Percentiles rank a stretch among this genome's conserved stretches.
Evolutionary conservation across 805 yeast species (phyloP).

Genomic region (Kockiozyma suomiensis): DNA sequence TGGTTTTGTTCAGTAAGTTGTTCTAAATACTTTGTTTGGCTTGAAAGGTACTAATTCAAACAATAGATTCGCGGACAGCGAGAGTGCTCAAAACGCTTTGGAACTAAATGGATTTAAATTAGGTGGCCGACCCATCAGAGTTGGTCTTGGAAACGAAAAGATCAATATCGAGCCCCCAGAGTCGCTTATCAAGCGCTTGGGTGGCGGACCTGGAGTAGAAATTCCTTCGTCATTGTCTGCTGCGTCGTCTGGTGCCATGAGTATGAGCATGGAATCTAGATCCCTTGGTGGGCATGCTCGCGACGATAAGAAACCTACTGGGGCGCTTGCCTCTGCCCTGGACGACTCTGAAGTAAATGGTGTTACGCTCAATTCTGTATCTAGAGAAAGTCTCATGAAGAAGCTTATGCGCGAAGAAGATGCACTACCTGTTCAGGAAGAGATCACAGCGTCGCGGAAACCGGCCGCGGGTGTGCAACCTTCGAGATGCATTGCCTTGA

Average conservation of each 20-base stretch:
- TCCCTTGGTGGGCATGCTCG: constrained; percentile 18
- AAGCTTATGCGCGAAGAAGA: constrained; percentile 42
- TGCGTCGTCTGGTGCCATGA: constrained; percentile 1
- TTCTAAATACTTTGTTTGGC: constrained; percentile 4
- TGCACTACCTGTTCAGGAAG: constrained; percentile 22
- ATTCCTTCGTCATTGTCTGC: constrained; percentile 7
- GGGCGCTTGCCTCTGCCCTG: constrained; percentile 30
- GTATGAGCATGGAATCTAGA: constrained; percentile 9
- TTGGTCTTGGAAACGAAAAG: constrained; percentile 37
- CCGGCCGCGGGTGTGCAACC: constrained; percentile 19
- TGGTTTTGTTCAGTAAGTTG: constrained; percentile 66
- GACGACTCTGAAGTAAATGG: constrained; percentile 36
- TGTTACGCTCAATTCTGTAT: constrained; percentile 34
- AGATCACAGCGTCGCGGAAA: constrained; percentile 5
- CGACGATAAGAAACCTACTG: constrained; percentile 30
- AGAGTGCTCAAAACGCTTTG: constrained; percentile 38
- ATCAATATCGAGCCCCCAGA: constrained; percentile 32
- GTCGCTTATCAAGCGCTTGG: constrained; percentile 24
- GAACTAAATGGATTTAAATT: constrained; percentile 40
- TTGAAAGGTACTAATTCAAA: background rate
- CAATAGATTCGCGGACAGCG: constrained; percentile 20
- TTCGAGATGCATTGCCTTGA: constrained; percentile 39
- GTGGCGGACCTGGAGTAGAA: constrained; percentile 24
- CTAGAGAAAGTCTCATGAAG: constrained; percentile 40
- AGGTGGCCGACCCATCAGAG: constrained; percentile 40